Evolutionary conservation across 306 rosid genomes (phyloP).

Genomic region (Castanopsis chinensis): DNA sequence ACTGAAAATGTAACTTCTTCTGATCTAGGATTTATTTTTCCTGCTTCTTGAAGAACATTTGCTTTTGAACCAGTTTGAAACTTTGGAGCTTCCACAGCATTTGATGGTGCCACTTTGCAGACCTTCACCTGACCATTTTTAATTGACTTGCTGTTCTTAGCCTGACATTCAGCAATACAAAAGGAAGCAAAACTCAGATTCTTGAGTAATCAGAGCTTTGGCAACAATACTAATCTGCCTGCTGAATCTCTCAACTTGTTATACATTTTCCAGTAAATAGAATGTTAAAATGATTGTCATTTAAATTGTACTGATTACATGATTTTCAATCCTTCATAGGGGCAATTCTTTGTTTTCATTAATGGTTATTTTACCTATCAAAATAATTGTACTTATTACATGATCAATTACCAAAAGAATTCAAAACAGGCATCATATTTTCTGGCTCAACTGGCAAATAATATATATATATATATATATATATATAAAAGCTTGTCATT

Average conservation of each 20-base stretch:
- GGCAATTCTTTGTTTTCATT: too few species aligned
- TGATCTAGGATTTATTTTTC: slow-evolving; percentile 22
- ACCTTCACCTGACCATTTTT: slow-evolving; percentile 32
- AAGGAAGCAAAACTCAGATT: slow-evolving; percentile 7
- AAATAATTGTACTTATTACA: not conserved
- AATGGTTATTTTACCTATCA: too few species aligned
- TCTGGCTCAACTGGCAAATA: not conserved
- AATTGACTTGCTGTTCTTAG: slow-evolving; percentile 45
- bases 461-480: too few species aligned
- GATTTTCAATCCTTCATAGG: not conserved
- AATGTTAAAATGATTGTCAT: not conserved
- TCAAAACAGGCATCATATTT: not conserved
- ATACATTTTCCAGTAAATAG: slow-evolving; percentile 2
- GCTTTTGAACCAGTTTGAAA: slow-evolving; percentile 32
- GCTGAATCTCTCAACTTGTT: not conserved
- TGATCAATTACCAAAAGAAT: not conserved
- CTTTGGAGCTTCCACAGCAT: slow-evolving; percentile 10
- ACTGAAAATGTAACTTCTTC: slow-evolving; percentile 31
- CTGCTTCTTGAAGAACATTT: slow-evolving; percentile 25
- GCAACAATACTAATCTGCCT: not conserved
- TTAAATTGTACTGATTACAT: not conserved
- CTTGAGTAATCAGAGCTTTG: not conserved
- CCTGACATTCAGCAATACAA: slow-evolving; percentile 38
- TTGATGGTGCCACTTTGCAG: slow-evolving; percentile 38
- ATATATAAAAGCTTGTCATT: not conserved